Evolutionary conservation across 78 protist species (phyloP).

Genomic region (Chrysochromulina tobinii): DNA sequence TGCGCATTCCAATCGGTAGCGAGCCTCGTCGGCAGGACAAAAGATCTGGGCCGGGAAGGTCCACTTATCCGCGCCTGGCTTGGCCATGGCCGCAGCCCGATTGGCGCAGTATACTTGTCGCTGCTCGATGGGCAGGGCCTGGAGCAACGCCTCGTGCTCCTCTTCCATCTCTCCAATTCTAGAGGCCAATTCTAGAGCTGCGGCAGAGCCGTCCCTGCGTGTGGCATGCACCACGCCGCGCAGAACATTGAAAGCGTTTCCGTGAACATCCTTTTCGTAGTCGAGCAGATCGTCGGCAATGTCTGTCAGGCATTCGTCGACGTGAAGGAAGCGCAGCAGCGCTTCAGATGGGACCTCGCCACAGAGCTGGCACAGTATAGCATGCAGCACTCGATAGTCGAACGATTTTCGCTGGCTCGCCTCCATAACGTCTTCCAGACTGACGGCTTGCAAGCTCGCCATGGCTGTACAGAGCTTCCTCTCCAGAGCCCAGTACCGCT

Average conservation of each 20-base stretch:
- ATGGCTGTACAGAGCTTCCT: not conserved
- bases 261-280: not conserved
- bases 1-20: too few species aligned
- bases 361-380: not conserved
- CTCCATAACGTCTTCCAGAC: not conserved
- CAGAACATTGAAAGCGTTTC: not conserved
- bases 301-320: not conserved
- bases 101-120: not conserved
- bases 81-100: not conserved
- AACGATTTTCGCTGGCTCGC: not conserved
- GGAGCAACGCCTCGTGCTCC: not conserved
- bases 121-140: not conserved
- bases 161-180: not conserved
- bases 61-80: not conserved
- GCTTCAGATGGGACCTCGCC: too few species aligned
- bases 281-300: conserved; percentile 1
- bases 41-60: not conserved
- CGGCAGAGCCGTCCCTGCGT: not conserved
- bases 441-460: not conserved
- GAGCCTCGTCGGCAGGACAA: too few species aligned
- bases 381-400: not conserved
- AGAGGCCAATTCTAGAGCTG: not conserved
- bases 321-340: not conserved
- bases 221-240: conserved; percentile 8
- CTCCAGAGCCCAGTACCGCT: not conserved